Evolutionary conservation across 75 land plant genomes (phyloP), one percentile per base, ranked within the genome.

Genomic region (Cryptomeria japonica): DNA sequence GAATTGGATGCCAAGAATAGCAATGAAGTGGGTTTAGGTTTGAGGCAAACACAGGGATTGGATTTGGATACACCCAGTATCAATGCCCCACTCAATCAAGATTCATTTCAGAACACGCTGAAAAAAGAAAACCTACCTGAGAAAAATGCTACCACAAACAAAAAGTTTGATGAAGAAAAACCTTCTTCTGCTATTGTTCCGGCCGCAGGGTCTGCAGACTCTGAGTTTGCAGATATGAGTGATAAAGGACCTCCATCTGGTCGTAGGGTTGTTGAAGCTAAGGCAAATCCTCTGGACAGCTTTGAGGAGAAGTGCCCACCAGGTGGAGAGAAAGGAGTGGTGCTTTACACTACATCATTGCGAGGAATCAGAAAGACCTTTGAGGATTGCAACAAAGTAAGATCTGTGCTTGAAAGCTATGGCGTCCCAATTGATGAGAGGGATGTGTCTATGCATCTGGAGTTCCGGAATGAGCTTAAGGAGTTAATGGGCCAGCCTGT

Each of bases 371-470:
- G 95, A 13, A 95, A 93, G 90, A 97, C 98, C 14, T 97, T 91
- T 75, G 97, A 97, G 87, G 95, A 88, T 39, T 97, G 98, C 91
- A 95, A 93, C 84, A 91, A 90, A 10, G 92, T 95, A 80, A 83
- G 92, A 44, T 85, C 92, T 34, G 91, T 90, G 13, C 88, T 96
- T 6, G 89, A 92, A 68, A 91, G 90, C 31, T 84, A 87, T 3
- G 92, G 96, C 1, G 89, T 96, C 28, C 34, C 56, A 82, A 42
- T 96, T n/a, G 89, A 88, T 87, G 97, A 97, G 90, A 85, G 97
- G 72, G 98, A 97, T 87, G 87, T 97, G 19, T 97, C 98, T 36
- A 97, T 97, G 98, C 95, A 97, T 79, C 77, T 86, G 2, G 95
- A 92, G 80, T 96, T 94, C 85, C 90, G 91, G 85, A 92, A 94